Percentiles rank a stretch among this genome's conserved stretches.
phyloP scores from a whole-genome alignment of 139 green algal species.

The Tetradesmus obliquus region DNA sequence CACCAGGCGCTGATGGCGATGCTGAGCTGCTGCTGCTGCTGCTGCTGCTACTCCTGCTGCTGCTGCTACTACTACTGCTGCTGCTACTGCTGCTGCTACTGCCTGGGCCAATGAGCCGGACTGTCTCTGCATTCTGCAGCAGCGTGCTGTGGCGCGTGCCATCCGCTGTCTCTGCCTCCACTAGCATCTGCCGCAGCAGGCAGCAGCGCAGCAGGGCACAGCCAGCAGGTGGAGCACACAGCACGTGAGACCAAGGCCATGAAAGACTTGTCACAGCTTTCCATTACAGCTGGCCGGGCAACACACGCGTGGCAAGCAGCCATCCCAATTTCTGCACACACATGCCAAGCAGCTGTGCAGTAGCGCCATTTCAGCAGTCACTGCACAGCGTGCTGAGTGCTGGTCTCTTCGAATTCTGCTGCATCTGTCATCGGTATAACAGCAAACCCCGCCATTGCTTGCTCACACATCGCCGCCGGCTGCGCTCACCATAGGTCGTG shows the following conservation, averaged over 20 bases:
- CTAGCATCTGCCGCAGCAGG: conserved; percentile 65
- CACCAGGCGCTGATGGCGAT: not conserved
- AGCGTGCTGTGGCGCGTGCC: conserved; percentile 69
- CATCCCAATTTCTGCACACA: not conserved
- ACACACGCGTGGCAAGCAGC: not conserved
- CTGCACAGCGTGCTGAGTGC: not conserved
- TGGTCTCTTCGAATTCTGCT: not conserved
- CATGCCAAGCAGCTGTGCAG: not conserved
- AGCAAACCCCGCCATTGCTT: not conserved
- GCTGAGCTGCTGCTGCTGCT: not conserved
- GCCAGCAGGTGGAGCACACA: not conserved
- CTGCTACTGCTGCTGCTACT: not conserved
- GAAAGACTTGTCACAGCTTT: not conserved
- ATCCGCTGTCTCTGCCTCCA: conserved; percentile 71
- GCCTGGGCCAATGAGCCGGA: conserved; percentile 79
- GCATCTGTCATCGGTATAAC: no score
- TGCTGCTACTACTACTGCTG: not conserved
- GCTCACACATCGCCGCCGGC: not conserved
- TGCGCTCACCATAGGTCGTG: conserved; percentile 73
- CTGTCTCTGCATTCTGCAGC: conserved; percentile 95
- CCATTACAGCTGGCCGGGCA: not conserved
- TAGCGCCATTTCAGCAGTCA: not conserved
- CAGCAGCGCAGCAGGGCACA: not conserved
- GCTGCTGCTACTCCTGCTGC: not conserved
- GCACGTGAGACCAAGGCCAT: not conserved